These are phyloP conservation scores for Talaromyces sp. DNA, from an alignment of 2,329 filamentous ascomycete genomes.

Conservation along the genomic window DNA sequence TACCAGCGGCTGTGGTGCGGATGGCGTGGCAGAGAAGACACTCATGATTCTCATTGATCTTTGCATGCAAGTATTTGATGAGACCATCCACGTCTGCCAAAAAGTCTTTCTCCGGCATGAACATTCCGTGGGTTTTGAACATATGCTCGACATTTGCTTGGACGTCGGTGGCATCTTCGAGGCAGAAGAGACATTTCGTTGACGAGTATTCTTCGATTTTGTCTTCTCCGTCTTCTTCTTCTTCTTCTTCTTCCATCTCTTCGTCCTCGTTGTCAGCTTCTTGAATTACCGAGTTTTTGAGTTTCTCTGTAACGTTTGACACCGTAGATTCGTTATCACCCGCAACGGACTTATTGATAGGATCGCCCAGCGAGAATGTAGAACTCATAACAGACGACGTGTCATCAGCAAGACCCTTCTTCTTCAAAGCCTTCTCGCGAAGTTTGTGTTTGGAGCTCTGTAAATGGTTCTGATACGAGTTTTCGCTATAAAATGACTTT, in stretches of 20 bases:
- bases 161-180: slow-evolving; percentile 71
- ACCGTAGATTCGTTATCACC: slow-evolving; percentile 55
- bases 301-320: slow-evolving; percentile 68
- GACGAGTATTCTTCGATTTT: slow-evolving; percentile 45
- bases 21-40: slow-evolving; percentile 85
- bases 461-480: slow-evolving; percentile 90
- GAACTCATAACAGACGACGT: slow-evolving; percentile 82
- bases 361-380: slow-evolving; percentile 85
- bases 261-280: slow-evolving; percentile 41
- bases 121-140: slow-evolving; percentile 90
- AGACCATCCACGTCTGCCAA: slow-evolving; percentile 79
- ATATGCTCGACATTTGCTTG: slow-evolving; percentile 82
- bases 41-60: slow-evolving; percentile 74
- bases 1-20: slow-evolving; percentile 71
- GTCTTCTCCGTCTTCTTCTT: slow-evolving; percentile 37
- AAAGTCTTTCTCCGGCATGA: slow-evolving; percentile 85
- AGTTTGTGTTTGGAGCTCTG: slow-evolving; percentile 84
- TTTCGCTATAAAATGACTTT: slow-evolving; percentile 94
- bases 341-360: slow-evolving; percentile 50
- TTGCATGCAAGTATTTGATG: slow-evolving; percentile 71
- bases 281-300: slow-evolving; percentile 63
- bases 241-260: slow-evolving; percentile 41
- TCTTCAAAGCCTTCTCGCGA: slow-evolving; percentile 54
- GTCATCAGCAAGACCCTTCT: slow-evolving; percentile 55
- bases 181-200: slow-evolving; percentile 81